These are phyloP conservation scores for Senna siamea DNA, from an alignment of 306 rosid genomes.

Conservation along the genomic window DNA sequence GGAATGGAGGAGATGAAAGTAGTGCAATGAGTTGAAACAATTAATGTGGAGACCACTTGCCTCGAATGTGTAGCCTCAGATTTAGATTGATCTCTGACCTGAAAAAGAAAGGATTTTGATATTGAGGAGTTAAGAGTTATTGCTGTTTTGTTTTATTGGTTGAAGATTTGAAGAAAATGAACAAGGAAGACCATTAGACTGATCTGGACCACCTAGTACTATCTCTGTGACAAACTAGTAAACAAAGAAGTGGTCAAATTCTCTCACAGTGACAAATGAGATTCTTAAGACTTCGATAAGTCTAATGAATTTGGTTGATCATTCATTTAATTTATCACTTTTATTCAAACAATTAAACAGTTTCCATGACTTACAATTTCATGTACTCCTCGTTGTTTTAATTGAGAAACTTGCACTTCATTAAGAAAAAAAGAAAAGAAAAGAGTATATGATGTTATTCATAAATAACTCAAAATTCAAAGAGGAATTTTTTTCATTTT, in stretches of 20 bases:
- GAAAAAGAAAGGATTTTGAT: constrained; percentile 31
- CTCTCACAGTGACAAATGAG: constrained; percentile 6
- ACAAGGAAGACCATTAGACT: neutral
- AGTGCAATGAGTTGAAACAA: neutral
- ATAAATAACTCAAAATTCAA: too few relatives aligned
- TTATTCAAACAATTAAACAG: too few relatives aligned
- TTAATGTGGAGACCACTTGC: constrained; percentile 36
- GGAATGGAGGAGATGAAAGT: too few relatives aligned
- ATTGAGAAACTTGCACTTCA: too few relatives aligned
- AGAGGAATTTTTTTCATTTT: too few relatives aligned
- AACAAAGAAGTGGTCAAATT: neutral
- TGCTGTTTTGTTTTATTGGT: constrained; percentile 14
- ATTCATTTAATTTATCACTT: too few relatives aligned
- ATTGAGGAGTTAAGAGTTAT: neutral
- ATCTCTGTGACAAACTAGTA: neutral
- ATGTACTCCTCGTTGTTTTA: too few relatives aligned
- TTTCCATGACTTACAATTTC: too few relatives aligned
- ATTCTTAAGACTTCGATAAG: neutral
- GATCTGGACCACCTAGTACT: constrained; percentile 23
- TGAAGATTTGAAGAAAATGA: constrained; percentile 26
- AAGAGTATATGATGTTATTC: too few relatives aligned
- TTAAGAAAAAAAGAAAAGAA: too few relatives aligned
- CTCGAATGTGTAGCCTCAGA: constrained; percentile 11
- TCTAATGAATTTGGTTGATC: constrained; percentile 3
- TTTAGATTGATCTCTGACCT: constrained; percentile 33